These are phyloP conservation scores for Trametes versicolor DNA, from an alignment of 1,284 basidiomycete species.

Conservation along the genomic window DNA sequence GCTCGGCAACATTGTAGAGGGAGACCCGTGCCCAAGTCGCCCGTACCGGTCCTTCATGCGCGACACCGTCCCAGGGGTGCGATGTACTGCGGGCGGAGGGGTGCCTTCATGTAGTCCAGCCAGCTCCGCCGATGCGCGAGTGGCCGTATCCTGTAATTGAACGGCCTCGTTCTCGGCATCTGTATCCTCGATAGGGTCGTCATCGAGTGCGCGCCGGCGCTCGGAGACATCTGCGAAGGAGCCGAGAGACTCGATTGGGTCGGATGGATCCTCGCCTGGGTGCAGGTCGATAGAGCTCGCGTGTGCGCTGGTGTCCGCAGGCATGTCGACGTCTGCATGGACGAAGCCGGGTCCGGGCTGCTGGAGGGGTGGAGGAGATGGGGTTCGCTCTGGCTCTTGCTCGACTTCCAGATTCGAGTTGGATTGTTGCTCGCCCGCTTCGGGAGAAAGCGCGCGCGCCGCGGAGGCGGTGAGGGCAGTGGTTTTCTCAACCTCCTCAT, in stretches of 20 bases:
- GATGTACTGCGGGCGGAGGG: conserved; percentile 36
- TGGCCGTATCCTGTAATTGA: neutral
- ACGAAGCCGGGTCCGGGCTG: conserved; percentile 5
- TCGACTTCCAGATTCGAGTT: neutral
- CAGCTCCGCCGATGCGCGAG: neutral
- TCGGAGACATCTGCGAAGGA: conserved; percentile 21
- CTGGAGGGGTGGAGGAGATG: conserved; percentile 6
- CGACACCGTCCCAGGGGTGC: conserved; percentile 44
- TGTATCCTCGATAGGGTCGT: conserved; percentile 35
- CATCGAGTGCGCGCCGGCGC: conserved; percentile 15
- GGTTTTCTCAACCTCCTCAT: neutral
- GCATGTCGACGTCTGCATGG: neutral
- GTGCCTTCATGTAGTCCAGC: conserved; percentile 14
- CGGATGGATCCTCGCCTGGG: conserved; percentile 30
- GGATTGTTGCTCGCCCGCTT: conserved; percentile 6
- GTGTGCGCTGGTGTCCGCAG: neutral
- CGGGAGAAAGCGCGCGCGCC: conserved; percentile 18
- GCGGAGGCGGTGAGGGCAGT: neutral
- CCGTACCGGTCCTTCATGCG: conserved; percentile 52
- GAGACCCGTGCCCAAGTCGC: conserved; percentile 31
- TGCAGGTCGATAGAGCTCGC: conserved; percentile 18
- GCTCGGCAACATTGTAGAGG: conserved; percentile 4
- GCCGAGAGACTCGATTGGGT: conserved; percentile 37
- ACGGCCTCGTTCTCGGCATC: conserved; percentile 35
- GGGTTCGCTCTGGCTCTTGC: neutral